These are phyloP conservation scores for Alternaria sp. DNA, from an alignment of 2,329 filamentous ascomycete species.

Conservation along the genomic window DNA sequence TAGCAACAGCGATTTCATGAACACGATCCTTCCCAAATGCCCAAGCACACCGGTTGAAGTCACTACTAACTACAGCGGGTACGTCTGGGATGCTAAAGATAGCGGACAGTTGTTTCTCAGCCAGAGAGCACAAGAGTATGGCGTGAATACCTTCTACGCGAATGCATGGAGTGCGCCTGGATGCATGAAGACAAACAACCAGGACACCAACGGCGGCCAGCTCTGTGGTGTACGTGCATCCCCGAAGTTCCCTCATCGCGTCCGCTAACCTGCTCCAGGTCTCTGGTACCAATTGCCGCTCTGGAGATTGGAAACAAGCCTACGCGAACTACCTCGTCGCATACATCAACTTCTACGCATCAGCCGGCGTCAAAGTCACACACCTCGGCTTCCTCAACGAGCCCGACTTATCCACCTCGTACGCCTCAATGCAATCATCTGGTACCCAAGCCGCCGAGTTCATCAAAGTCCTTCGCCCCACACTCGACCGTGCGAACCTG, in stretches of 20 bases:
- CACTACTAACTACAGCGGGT: conserved; percentile 32
- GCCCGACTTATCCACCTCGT: conserved; percentile 50
- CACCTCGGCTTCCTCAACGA: conserved; percentile 57
- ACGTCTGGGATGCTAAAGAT: neutral
- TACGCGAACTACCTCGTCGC: conserved; percentile 59
- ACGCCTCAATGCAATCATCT: conserved; percentile 57
- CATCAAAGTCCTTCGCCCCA: neutral
- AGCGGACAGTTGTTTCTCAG: conserved; percentile 61
- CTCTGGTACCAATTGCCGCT: conserved; percentile 41
- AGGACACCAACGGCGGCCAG: conserved; percentile 54
- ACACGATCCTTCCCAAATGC: conserved; percentile 35
- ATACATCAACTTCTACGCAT: conserved; percentile 54
- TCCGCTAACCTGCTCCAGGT: neutral
- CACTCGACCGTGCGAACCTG: neutral
- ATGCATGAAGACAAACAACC: conserved; percentile 60
- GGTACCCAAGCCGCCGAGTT: conserved; percentile 33
- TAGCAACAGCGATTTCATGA: conserved; percentile 49
- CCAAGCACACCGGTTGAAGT: conserved; percentile 26
- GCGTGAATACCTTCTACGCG: conserved; percentile 56
- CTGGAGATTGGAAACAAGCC: conserved; percentile 57
- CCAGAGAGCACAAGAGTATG: conserved; percentile 55
- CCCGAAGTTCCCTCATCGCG: neutral
- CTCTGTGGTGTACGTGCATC: conserved; percentile 53
- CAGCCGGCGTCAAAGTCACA: conserved; percentile 50
- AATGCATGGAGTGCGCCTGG: conserved; percentile 60